phyloP scores from a whole-genome alignment of 805 yeast species.

The Saccharomycopsis synnaedendra region DNA sequence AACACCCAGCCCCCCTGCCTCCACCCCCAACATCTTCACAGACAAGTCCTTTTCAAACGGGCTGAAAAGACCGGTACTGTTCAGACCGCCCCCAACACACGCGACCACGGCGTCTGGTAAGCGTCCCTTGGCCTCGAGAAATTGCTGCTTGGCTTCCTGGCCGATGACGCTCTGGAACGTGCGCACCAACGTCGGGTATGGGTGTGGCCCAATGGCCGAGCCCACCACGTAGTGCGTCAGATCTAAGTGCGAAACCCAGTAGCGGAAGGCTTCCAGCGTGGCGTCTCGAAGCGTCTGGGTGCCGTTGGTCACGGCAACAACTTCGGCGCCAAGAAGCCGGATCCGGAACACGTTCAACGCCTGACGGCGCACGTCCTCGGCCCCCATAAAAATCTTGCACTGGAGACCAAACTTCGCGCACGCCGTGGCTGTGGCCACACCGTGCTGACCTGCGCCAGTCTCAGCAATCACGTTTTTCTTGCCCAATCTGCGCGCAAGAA shows the following conservation, averaged over 20 bases:
- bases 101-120: conserved; percentile 94
- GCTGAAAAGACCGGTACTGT: conserved; percentile 90
- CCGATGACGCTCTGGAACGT: conserved; percentile 98
- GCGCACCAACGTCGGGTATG: conserved; percentile 95
- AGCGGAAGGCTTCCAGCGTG: conserved; percentile 91
- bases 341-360: conserved; percentile 96
- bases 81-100: conserved; percentile 99
- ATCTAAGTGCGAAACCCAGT: conserved; percentile 82
- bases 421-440: conserved; percentile 89
- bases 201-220: conserved; percentile 98
- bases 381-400: conserved; percentile 97
- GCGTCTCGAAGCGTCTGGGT: conserved; percentile 96
- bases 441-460: conserved; percentile 92
- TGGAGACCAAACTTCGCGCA: conserved; percentile 87
- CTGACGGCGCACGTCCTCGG: conserved; percentile 97
- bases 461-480: conserved; percentile 73
- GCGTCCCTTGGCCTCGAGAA: conserved; percentile 68
- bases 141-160: conserved; percentile 85
- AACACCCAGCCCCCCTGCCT: conserved; percentile 98
- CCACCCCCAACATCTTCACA: conserved; percentile 85
- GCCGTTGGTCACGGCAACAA: conserved; percentile 87
- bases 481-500: conserved; percentile 70
- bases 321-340: conserved; percentile 93
- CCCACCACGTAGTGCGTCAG: conserved; percentile 94
- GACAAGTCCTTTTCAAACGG: conserved; percentile 77